Evolutionary conservation across 2,329 filamentous ascomycete species (phyloP), one percentile per base, ranked within the genome.

Genomic region (Stemphylium beticola): DNA sequence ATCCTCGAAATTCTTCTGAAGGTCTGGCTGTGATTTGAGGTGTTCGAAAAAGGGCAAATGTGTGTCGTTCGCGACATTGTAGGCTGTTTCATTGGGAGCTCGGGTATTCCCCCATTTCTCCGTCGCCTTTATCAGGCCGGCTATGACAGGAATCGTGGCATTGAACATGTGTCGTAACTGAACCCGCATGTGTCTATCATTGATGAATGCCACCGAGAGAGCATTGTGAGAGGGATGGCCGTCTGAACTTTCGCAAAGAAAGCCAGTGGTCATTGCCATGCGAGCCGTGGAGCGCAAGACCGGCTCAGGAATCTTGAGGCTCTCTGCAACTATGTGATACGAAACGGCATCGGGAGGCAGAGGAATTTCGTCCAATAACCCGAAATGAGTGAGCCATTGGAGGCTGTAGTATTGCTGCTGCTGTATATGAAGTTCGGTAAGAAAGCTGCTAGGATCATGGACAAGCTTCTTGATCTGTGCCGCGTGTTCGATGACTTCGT

Each of bases 71-170:
- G 52, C 52, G 26, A 55, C 41, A 14, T 50, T 55, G 46, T 39
- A 55, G 4, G 52, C 52, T 11, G 52, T 55, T 20, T 55, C 39
- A 17, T 55, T 49, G 11, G 24, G 38, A 15, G 29, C 22, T 15
- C 31, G 24, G 5, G 52, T 55, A 24, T 34, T 17, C n/a, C 46
- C 52, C 51, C 51, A 54, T 34, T 49, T 48, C 40, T 45, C 33
- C 24, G 51, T 54, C 34, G 51, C 51, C 5, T 54, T 37, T 36
- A 37, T 32, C 11, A 46, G 33, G 4, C 43, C 31, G 29, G 31
- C 31, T 32, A 37, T 37, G 14, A 37, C 31, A 17, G 43, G 43
- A 34, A 46, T 37, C 2, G 43, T 36, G 20, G 31, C 31, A 17
- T 48, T 40, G 36, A 31, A 39, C 45, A 49, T 42, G 18, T 36